Percentiles rank a stretch among this genome's conserved stretches.
phyloP scores from a whole-genome alignment of 139 green algal genomes.

The Tetraselmis chui region DNA sequence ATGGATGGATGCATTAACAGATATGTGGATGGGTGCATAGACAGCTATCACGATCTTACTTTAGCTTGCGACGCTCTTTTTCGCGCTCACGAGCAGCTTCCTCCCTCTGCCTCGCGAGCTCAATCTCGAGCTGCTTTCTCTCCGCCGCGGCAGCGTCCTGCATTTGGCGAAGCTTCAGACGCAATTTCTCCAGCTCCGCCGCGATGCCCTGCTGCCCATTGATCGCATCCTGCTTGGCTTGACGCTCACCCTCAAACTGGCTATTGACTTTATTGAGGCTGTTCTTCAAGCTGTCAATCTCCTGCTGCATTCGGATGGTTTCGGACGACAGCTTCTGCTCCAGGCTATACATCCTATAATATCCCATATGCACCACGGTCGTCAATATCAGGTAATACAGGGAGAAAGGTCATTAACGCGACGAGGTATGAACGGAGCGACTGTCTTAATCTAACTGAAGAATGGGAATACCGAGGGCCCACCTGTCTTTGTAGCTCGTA shows the following conservation, averaged over 20 bases:
- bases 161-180: background rate
- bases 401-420: too few relatives aligned
- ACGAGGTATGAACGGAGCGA: too few relatives aligned
- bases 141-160: background rate
- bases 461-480: too few relatives aligned
- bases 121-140: background rate
- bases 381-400: too few relatives aligned
- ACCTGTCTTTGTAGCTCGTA: background rate
- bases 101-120: background rate
- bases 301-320: background rate
- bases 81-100: background rate
- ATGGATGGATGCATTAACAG: too few relatives aligned
- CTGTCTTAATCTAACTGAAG: too few relatives aligned
- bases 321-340: background rate
- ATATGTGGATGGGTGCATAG: too few relatives aligned
- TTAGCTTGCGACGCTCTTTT: background rate
- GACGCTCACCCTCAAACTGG: background rate
- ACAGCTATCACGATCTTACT: too few relatives aligned
- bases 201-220: background rate
- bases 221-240: background rate
- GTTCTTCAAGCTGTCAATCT: background rate
- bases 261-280: background rate
- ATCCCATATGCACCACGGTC: too few relatives aligned
- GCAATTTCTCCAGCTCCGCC: background rate
- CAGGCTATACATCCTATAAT: too few relatives aligned